Evolutionary conservation across 148 eudicot species (phyloP).

Genomic region (Cornus kousa): DNA sequence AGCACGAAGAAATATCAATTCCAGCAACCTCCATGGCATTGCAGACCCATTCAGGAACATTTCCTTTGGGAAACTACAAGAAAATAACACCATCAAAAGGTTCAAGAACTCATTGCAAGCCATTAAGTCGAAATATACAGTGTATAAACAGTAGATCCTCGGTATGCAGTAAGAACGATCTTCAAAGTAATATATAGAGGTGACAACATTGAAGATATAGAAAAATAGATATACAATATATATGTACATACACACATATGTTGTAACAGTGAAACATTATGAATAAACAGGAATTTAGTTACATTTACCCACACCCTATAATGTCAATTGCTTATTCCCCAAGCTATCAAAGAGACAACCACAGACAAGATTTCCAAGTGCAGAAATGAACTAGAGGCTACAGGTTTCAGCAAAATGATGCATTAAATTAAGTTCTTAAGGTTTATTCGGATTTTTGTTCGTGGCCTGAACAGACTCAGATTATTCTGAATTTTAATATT

Average conservation of each 20-base stretch:
- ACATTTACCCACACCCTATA: neutral
- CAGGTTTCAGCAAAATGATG: neutral
- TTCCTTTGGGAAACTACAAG: conserved; percentile 75
- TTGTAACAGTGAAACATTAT: too few species aligned
- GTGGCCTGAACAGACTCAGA: too few species aligned
- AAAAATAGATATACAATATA: too few species aligned
- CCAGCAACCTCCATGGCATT: conserved; percentile 92
- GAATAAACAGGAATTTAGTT: too few species aligned
- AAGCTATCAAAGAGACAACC: neutral
- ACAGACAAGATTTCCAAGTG: neutral
- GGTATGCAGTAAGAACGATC: neutral
- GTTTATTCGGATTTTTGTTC: neutral
- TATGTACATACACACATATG: too few species aligned
- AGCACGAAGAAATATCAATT: conserved; percentile 71
- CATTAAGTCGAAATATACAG: neutral
- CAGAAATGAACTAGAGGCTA: too few species aligned
- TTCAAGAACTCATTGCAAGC: neutral
- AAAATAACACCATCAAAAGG: neutral
- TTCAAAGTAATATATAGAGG: neutral
- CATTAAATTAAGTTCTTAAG: neutral
- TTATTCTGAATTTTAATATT: too few species aligned
- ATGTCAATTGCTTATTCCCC: neutral
- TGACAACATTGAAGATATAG: neutral
- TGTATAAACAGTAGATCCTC: neutral
- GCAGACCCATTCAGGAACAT: conserved; percentile 90